phyloP scores from a whole-genome alignment of 2,329 filamentous ascomycete genomes.

The Botryotinia convoluta region DNA sequence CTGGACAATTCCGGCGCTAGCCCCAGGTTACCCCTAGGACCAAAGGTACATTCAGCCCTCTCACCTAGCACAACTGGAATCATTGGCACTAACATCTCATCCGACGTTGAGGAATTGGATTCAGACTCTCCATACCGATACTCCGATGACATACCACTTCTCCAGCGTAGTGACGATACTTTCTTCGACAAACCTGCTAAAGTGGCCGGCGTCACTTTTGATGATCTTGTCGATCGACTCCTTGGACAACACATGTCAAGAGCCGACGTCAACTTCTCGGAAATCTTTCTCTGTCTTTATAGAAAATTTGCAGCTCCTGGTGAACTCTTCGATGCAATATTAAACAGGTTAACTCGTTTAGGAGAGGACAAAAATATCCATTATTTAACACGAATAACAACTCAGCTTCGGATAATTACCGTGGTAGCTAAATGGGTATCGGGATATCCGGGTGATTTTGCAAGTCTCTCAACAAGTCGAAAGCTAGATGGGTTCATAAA shows the following conservation, averaged over 20 bases:
- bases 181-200: slow-evolving; percentile 54
- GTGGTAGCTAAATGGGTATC: slow-evolving; percentile 87
- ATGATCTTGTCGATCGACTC: slow-evolving; percentile 83
- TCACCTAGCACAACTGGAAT: slow-evolving; percentile 26
- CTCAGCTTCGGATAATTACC: slow-evolving; percentile 79
- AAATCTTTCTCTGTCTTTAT: slow-evolving; percentile 89
- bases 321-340: slow-evolving; percentile 73
- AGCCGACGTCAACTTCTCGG: slow-evolving; percentile 82
- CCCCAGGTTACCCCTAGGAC: slow-evolving; percentile 20
- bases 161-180: slow-evolving; percentile 64
- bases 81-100: slow-evolving; percentile 31
- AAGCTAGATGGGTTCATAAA: slow-evolving; percentile 73
- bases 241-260: slow-evolving; percentile 78
- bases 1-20: slow-evolving; percentile 27
- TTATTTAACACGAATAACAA: slow-evolving; percentile 73
- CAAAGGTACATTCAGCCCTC: slow-evolving; percentile 28
- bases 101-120: slow-evolving; percentile 61
- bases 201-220: slow-evolving; percentile 55
- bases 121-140: slow-evolving; percentile 64
- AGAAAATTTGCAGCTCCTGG: slow-evolving; percentile 86
- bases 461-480: slow-evolving; percentile 68
- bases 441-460: slow-evolving; percentile 90
- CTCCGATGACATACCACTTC: slow-evolving; percentile 64
- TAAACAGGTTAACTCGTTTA: slow-evolving; percentile 70
- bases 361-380: slow-evolving; percentile 64